Conservation (phyloP, 257 asterid genomes). For the Penstemon newberryi region DNA sequence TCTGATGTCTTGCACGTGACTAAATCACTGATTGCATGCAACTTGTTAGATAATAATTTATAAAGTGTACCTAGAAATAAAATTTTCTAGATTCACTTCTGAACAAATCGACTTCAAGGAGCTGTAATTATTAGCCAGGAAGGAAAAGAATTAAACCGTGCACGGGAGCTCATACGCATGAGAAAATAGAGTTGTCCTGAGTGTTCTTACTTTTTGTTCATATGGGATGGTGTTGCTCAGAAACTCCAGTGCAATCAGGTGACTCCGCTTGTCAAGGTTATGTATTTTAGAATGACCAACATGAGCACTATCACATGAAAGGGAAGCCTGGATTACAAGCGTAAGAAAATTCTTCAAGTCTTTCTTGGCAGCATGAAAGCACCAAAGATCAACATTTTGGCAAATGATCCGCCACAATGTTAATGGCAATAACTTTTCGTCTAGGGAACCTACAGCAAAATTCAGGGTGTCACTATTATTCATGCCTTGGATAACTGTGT, state of each 20-base stretch:
- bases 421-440: conserved; percentile 51
- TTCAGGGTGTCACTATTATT: conserved; percentile 36
- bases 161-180: neutral
- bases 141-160: conserved; percentile 17
- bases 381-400: conserved; percentile 77
- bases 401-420: conserved; percentile 64
- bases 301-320: conserved; percentile 37
- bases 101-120: conserved; percentile 10
- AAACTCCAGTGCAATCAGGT: conserved; percentile 60
- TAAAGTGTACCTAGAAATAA: conserved; percentile 11
- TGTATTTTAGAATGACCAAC: conserved; percentile 31
- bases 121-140: conserved; percentile 6
- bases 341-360: conserved; percentile 61
- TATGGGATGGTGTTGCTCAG: conserved; percentile 59
- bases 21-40: conserved; percentile 13
- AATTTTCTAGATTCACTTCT: neutral
- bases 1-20: conserved; percentile 6
- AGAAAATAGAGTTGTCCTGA: conserved; percentile 11
- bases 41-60: neutral
- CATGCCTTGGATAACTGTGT: conserved; percentile 32
- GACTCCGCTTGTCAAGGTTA: conserved; percentile 29
- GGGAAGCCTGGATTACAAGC: conserved; percentile 46
- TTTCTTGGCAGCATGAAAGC: conserved; percentile 69
- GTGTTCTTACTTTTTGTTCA: conserved; percentile 70
- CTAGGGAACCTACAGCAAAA: conserved; percentile 57